These are phyloP conservation scores for Iris macrosiphon DNA, from an alignment of 106 monocot genomes.

Conservation along the genomic window DNA sequence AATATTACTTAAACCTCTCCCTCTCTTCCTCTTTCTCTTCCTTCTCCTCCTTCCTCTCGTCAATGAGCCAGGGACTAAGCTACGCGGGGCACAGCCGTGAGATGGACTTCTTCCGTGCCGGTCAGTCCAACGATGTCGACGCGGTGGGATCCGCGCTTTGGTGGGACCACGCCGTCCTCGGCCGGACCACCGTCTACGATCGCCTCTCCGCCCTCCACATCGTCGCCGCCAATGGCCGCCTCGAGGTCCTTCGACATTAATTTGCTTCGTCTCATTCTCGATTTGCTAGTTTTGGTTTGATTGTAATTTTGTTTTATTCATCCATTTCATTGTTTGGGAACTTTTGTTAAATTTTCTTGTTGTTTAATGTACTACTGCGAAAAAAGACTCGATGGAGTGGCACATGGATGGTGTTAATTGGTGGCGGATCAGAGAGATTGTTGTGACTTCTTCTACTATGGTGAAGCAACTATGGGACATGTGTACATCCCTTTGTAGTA, in stretches of 20 bases:
- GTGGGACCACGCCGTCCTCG: constrained; percentile 19
- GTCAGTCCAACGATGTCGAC: constrained; percentile 24
- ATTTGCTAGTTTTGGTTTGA: background rate
- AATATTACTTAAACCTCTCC: too few species aligned
- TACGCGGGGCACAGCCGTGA: constrained; percentile 19
- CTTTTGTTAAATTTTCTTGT: too few species aligned
- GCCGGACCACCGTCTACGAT: constrained; percentile 21
- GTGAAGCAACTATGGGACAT: too few species aligned
- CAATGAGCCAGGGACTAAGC: constrained; percentile 44
- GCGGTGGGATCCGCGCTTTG: constrained; percentile 14
- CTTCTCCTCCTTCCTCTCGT: background rate
- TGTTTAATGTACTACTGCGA: too few species aligned
- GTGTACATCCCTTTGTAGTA: too few species aligned
- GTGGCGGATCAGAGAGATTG: too few species aligned
- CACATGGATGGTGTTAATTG: too few species aligned
- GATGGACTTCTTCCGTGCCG: constrained; percentile 33
- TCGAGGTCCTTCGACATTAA: constrained; percentile 24
- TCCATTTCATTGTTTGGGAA: too few species aligned
- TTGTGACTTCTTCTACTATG: too few species aligned
- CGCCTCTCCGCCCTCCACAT: too few species aligned
- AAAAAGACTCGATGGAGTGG: too few species aligned
- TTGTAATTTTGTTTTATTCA: constrained; percentile 2
- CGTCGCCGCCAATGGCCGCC: constrained; percentile 46
- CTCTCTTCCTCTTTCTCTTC: background rate
- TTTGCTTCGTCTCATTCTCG: background rate